Conservation (phyloP, 305 asterid species). For the Withania somnifera region DNA sequence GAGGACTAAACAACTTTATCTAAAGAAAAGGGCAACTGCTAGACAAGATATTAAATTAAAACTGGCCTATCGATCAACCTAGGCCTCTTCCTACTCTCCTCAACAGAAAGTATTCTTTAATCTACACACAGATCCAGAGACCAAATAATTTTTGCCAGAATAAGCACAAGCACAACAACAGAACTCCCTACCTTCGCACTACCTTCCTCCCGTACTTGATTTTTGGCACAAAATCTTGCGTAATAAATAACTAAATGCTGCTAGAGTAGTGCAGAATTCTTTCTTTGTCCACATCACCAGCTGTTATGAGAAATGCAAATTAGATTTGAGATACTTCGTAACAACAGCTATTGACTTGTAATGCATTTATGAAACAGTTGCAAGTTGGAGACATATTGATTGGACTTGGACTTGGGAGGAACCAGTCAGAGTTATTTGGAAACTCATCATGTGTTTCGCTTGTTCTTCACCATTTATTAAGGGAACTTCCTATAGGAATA, state of each 20-base stretch:
- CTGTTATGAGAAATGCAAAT: background rate
- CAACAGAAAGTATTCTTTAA: background rate
- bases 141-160: background rate
- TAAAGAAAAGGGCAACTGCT: background rate
- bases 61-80: background rate
- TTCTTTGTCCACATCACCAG: background rate
- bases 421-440: conserved; percentile 37
- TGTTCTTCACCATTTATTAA: conserved; percentile 60
- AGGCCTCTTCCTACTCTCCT: background rate
- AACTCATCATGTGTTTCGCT: conserved; percentile 43
- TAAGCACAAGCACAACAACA: background rate
- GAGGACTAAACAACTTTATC: background rate
- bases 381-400: conserved; percentile 40
- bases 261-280: background rate
- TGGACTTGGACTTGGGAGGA: conserved; percentile 57
- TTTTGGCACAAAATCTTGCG: background rate
- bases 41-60: background rate
- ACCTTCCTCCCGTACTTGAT: background rate
- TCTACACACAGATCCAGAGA: background rate
- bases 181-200: background rate
- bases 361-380: conserved; percentile 17
- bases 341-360: background rate
- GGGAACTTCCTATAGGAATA: conserved; percentile 59
- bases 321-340: background rate
- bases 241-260: background rate